Evolutionary conservation across 768 basidiomycete species (phyloP).

Genomic region (Suillus subluteus): DNA sequence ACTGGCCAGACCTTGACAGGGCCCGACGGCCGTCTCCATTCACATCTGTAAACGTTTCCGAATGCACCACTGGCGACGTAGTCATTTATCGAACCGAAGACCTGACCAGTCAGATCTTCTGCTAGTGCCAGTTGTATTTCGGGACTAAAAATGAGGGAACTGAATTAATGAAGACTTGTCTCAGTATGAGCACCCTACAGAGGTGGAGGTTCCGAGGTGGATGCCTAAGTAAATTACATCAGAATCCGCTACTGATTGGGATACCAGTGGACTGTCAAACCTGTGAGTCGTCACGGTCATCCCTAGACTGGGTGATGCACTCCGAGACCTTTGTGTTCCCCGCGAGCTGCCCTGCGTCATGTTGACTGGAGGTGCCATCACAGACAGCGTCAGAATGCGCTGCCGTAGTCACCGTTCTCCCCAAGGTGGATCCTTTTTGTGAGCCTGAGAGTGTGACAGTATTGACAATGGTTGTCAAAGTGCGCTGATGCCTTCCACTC

Average conservation of each 20-base stretch:
- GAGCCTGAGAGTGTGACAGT: background rate
- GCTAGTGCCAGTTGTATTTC: background rate
- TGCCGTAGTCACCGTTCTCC: background rate
- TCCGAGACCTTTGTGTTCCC: background rate
- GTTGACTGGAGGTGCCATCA: background rate
- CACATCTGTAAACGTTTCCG: slow-evolving; percentile 1
- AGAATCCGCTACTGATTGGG: background rate
- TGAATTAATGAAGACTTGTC: background rate
- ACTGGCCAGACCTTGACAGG: slow-evolving; percentile 2
- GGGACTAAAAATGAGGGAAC: background rate
- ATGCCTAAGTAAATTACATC: background rate
- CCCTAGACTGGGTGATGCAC: background rate
- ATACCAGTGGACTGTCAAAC: background rate
- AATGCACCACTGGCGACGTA: background rate
- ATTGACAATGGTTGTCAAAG: background rate
- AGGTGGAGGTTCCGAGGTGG: background rate
- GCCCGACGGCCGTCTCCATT: background rate
- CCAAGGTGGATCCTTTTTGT: background rate
- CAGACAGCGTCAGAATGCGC: background rate
- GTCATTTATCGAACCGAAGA: background rate
- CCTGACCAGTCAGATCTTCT: slow-evolving; percentile 1
- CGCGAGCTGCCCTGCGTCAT: background rate
- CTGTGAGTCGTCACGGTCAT: background rate
- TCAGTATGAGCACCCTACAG: background rate
- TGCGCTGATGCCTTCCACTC: background rate